phyloP scores from a whole-genome alignment of 768 basidiomycete species.

The Coprinopsis cinerea region DNA sequence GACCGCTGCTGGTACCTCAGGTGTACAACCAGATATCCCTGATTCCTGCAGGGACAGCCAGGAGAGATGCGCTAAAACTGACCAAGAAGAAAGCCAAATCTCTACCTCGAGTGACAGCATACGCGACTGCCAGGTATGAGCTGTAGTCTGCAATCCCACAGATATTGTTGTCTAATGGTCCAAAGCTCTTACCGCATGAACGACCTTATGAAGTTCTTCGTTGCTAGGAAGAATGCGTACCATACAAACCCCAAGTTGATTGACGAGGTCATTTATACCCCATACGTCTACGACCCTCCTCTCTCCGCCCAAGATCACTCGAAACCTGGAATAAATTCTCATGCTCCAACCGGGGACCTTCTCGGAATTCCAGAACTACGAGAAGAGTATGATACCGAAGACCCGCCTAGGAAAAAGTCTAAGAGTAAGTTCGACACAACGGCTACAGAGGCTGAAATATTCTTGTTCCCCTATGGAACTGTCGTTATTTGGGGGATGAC shows the following conservation, averaged over 20 bases:
- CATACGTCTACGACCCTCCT: slow-evolving; percentile 72
- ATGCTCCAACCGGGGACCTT: slow-evolving; percentile 58
- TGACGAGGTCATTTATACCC: slow-evolving; percentile 92
- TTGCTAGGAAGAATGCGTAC: slow-evolving; percentile 76
- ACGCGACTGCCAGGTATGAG: slow-evolving; percentile 83
- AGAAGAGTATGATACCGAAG: slow-evolving; percentile 26
- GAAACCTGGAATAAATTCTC: slow-evolving; percentile 17
- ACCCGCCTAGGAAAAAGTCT: slow-evolving; percentile 38
- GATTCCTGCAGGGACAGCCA: slow-evolving; percentile 91
- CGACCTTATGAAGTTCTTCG: slow-evolving; percentile 85
- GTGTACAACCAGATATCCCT: slow-evolving; percentile 93
- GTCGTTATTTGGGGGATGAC: slow-evolving; percentile 99
- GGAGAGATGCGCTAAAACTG: slow-evolving; percentile 80
- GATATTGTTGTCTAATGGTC: slow-evolving; percentile 1
- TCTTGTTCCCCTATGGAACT: slow-evolving; percentile 90
- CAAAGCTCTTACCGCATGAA: slow-evolving; percentile 81
- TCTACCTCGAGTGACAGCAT: slow-evolving; percentile 90
- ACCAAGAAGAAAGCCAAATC: slow-evolving; percentile 95
- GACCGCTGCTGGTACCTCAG: slow-evolving; percentile 28
- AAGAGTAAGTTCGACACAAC: slow-evolving; percentile 60
- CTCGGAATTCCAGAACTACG: slow-evolving; percentile 73
- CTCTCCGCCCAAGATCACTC: slow-evolving; percentile 24
- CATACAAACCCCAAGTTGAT: slow-evolving; percentile 83
- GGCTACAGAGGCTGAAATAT: slow-evolving; percentile 78
- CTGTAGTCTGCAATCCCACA: not conserved